phyloP scores from a whole-genome alignment of 2,329 filamentous ascomycete genomes.

The Metarhizium anisopliae region DNA sequence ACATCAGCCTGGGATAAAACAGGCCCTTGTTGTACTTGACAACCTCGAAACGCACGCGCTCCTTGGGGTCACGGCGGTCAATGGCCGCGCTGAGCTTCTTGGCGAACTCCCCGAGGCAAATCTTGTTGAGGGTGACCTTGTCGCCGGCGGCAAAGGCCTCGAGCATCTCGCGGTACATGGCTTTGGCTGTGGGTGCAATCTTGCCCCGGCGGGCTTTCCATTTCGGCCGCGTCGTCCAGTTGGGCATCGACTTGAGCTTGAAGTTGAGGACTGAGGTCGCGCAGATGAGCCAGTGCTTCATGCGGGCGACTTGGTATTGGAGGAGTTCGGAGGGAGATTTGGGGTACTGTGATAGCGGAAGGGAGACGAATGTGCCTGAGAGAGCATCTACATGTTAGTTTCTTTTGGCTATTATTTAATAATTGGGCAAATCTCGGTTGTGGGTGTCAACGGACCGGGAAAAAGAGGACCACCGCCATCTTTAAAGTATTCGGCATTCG shows the following conservation, averaged over 20 bases:
- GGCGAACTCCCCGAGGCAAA: slow-evolving; percentile 47
- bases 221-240: slow-evolving; percentile 29
- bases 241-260: slow-evolving; percentile 37
- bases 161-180: slow-evolving; percentile 53
- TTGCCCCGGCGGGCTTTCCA: slow-evolving; percentile 32
- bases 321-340: slow-evolving; percentile 18
- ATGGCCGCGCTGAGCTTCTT: slow-evolving; percentile 44
- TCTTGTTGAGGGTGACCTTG: slow-evolving; percentile 34
- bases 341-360: slow-evolving; percentile 28
- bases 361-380: slow-evolving; percentile 39
- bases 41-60: slow-evolving; percentile 45
- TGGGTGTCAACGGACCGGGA: slow-evolving; percentile 15
- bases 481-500: slow-evolving; percentile 24
- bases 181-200: slow-evolving; percentile 44
- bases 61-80: slow-evolving; percentile 35
- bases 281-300: slow-evolving; percentile 27
- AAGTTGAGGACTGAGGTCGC: slow-evolving; percentile 25
- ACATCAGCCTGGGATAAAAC: slow-evolving; percentile 41
- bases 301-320: slow-evolving; percentile 27
- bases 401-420: neutral
- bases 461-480: slow-evolving; percentile 24
- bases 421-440: neutral
- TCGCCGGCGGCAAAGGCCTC: slow-evolving; percentile 52
- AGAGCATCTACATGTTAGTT: neutral
- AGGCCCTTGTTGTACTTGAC: slow-evolving; percentile 35